Conservation (phyloP, 345 rosid genomes). For the Kandelia obovata region DNA sequence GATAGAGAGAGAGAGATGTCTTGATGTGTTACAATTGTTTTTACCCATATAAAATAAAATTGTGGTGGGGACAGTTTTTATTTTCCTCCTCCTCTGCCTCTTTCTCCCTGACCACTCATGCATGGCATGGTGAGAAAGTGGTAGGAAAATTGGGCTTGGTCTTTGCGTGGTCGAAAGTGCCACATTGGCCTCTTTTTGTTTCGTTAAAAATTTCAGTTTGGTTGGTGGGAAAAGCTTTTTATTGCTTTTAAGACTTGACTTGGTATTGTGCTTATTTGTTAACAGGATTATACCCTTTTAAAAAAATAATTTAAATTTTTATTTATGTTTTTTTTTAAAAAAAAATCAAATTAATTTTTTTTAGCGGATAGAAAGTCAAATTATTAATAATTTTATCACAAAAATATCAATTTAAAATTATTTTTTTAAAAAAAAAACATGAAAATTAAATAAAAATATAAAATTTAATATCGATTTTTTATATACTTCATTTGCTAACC, state of each 20-base stretch:
- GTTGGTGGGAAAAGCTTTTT: neutral
- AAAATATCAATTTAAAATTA: too few species aligned
- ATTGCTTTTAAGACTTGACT: neutral
- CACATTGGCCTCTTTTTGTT: neutral
- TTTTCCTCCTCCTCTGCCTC: conserved; percentile 6
- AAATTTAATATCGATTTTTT: too few species aligned
- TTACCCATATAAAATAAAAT: conserved; percentile 9
- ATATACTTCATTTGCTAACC: too few species aligned
- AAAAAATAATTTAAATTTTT: too few species aligned
- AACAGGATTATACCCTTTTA: too few species aligned
- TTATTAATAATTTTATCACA: too few species aligned
- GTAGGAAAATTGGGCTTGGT: neutral
- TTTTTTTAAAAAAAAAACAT: too few species aligned
- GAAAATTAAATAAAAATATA: too few species aligned
- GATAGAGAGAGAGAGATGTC: neutral
- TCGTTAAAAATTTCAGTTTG: neutral
- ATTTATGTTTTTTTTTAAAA: too few species aligned
- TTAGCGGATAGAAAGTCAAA: too few species aligned
- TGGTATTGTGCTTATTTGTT: neutral
- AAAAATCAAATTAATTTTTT: too few species aligned
- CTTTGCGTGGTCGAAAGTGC: neutral
- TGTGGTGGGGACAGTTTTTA: conserved; percentile 42
- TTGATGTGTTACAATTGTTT: conserved; percentile 12
- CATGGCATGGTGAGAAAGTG: neutral
- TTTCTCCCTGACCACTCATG: neutral